phyloP scores from a whole-genome alignment of 768 basidiomycete genomes.

The Cyclocybe aegerita region DNA sequence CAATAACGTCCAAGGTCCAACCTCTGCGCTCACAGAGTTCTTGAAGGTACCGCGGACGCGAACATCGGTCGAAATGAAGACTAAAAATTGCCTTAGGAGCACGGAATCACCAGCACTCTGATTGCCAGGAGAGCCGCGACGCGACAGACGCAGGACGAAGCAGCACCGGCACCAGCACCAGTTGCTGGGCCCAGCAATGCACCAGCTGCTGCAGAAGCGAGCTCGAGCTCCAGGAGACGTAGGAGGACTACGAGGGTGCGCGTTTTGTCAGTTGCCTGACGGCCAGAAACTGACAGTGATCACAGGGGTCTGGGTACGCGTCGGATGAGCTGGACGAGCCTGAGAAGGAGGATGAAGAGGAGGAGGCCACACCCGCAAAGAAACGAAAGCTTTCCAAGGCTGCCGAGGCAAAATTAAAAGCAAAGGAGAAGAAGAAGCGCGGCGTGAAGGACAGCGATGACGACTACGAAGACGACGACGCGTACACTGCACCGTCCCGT shows the following conservation, averaged over 20 bases:
- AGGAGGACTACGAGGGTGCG: conserved; percentile 23
- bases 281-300: not conserved
- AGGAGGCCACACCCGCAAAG: conserved; percentile 37
- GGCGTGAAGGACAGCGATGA: conserved; percentile 42
- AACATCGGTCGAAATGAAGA: not conserved
- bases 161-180: conserved; percentile 28
- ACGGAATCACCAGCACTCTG: conserved; percentile 47
- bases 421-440: conserved; percentile 42
- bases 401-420: conserved; percentile 40
- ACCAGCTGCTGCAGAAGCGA: conserved; percentile 4
- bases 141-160: conserved; percentile 20
- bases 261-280: not conserved
- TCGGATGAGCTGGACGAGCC: conserved; percentile 78
- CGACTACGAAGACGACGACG: conserved; percentile 55
- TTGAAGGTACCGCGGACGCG: conserved; percentile 50
- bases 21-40: conserved; percentile 82
- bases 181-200: conserved; percentile 44
- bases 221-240: conserved; percentile 12
- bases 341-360: conserved; percentile 29
- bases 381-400: conserved; percentile 58
- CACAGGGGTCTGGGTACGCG: conserved; percentile 46
- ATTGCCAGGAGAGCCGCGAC: conserved; percentile 40
- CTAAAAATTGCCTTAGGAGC: conserved; percentile 29
- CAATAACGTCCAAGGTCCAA: conserved; percentile 75
- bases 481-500: conserved; percentile 66